Evolutionary conservation across 192 early-diverging fungal genomes (phyloP).

Genomic region (Coemansia sp.): DNA sequence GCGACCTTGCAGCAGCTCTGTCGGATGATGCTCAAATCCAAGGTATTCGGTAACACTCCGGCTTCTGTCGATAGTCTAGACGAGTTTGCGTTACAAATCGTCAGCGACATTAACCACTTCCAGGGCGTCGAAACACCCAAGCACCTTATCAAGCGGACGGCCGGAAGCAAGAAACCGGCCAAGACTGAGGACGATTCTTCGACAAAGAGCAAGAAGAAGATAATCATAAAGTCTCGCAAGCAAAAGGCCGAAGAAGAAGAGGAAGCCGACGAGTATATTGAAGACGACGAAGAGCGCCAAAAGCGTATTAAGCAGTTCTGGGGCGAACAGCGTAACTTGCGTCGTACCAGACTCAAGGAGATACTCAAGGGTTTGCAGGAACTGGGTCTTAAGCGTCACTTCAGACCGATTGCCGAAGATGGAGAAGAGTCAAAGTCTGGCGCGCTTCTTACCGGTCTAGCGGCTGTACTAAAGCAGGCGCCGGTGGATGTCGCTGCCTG

Average conservation of each 20-base stretch:
- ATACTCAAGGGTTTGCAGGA: conserved; percentile 45
- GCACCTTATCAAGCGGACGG: conserved; percentile 27
- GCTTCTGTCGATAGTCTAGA: conserved; percentile 8
- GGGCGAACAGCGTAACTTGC: conserved; percentile 54
- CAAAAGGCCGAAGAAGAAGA: conserved; percentile 17
- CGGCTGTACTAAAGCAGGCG: conserved; percentile 15
- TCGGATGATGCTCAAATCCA: conserved; percentile 14
- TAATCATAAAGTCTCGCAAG: conserved; percentile 21
- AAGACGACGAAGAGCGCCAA: conserved; percentile 53
- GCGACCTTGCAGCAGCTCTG: conserved; percentile 21
- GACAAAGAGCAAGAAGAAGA: conserved; percentile 20
- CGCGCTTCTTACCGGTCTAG: conserved; percentile 12
- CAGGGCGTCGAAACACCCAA: conserved; percentile 45
- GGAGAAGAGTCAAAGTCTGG: background rate
- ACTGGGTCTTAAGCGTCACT: conserved; percentile 40
- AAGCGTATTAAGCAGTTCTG: conserved; percentile 37
- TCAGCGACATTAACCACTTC: conserved; percentile 42
- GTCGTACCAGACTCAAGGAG: conserved; percentile 47
- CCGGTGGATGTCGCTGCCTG: conserved; percentile 29
- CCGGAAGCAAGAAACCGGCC: background rate
- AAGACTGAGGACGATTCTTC: background rate
- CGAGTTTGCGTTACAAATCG: conserved; percentile 33
- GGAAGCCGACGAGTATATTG: conserved; percentile 18
- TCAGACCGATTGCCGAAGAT: background rate
- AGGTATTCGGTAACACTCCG: conserved; percentile 4